Evolutionary conservation across 2,329 filamentous ascomycete species (phyloP).

Genomic region (Fusarium drepaniforme): DNA sequence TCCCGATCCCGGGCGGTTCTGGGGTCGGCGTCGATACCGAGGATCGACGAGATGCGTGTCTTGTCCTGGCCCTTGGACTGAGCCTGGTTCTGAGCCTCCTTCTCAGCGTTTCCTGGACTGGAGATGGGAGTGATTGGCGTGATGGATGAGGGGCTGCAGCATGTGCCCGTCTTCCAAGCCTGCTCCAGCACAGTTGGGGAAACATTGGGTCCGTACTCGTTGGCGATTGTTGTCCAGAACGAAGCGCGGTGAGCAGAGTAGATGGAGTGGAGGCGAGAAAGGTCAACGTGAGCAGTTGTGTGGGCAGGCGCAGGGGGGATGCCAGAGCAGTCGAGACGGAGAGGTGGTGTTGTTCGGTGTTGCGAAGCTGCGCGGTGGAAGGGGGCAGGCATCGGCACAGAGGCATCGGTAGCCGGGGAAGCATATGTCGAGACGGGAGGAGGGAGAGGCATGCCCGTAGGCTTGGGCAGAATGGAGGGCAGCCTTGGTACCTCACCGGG

Average conservation of each 20-base stretch:
- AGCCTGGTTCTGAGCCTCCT: conserved; percentile 51
- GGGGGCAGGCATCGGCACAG: conserved; percentile 58
- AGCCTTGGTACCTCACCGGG: conserved; percentile 60
- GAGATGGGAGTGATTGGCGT: conserved; percentile 67
- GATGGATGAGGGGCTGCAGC: conserved; percentile 53
- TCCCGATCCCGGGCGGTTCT: conserved; percentile 69
- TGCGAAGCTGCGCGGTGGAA: conserved; percentile 49
- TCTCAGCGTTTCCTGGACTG: conserved; percentile 61
- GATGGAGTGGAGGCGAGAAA: conserved; percentile 75
- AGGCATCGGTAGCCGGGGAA: conserved; percentile 58
- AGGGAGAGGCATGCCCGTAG: conserved; percentile 62
- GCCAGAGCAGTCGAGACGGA: conserved; percentile 71
- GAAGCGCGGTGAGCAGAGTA: conserved; percentile 77
- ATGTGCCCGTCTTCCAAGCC: conserved; percentile 70
- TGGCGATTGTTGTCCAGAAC: conserved; percentile 80
- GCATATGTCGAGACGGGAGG: conserved; percentile 55
- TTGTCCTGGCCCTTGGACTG: conserved; percentile 59
- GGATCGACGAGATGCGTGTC: conserved; percentile 73
- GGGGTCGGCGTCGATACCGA: conserved; percentile 70
- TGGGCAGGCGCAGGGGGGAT: conserved; percentile 50
- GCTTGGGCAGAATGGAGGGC: conserved; percentile 76
- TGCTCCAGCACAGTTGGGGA: conserved; percentile 76
- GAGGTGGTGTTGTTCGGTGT: conserved; percentile 57
- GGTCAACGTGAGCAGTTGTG: conserved; percentile 65
- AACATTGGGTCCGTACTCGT: conserved; percentile 75